Percentiles rank a stretch among this genome's conserved stretches.
These are phyloP conservation scores for Phascolomyces articulosus DNA, from an alignment of 371 early-diverging fungal species.

Conservation along the genomic window DNA sequence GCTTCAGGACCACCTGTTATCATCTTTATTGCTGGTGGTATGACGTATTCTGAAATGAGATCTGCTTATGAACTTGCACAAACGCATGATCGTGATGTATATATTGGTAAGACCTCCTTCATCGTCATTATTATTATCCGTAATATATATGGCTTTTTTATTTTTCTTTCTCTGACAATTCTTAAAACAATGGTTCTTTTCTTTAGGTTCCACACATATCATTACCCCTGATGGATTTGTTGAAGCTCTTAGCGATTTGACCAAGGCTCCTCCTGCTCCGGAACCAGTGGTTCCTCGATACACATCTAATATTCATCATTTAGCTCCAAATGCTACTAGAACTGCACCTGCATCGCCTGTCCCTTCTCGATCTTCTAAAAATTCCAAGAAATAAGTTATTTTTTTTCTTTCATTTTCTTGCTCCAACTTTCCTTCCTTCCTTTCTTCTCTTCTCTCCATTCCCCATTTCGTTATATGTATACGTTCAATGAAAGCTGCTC, in stretches of 20 bases:
- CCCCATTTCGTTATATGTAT: too few species aligned
- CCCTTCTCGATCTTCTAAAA: conserved; percentile 4
- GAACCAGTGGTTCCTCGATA: conserved; percentile 44
- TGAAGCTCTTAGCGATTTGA: conserved; percentile 52
- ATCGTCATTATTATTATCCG: too few species aligned
- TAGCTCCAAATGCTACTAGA: not conserved
- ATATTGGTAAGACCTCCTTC: conserved; percentile 76
- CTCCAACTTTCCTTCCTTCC: not conserved
- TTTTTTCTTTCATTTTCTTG: not conserved
- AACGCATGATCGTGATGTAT: conserved; percentile 73
- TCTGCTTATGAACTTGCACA: conserved; percentile 81
- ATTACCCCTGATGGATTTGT: conserved; percentile 82
- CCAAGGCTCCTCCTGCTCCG: conserved; percentile 26
- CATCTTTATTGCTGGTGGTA: conserved; percentile 91
- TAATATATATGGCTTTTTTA: not conserved
- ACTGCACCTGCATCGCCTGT: conserved; percentile 6
- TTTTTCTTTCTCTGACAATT: too few species aligned
- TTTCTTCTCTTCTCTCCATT: not conserved
- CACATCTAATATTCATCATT: conserved; percentile 24
- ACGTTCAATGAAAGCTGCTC: too few species aligned
- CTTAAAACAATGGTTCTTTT: too few species aligned
- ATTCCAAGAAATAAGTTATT: not conserved
- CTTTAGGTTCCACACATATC: conserved; percentile 74
- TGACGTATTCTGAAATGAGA: conserved; percentile 92
- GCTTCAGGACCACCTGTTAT: conserved; percentile 56